Base-by-base conservation (phyloP, 169 alveolate species). In the Theileria parva region DNA sequence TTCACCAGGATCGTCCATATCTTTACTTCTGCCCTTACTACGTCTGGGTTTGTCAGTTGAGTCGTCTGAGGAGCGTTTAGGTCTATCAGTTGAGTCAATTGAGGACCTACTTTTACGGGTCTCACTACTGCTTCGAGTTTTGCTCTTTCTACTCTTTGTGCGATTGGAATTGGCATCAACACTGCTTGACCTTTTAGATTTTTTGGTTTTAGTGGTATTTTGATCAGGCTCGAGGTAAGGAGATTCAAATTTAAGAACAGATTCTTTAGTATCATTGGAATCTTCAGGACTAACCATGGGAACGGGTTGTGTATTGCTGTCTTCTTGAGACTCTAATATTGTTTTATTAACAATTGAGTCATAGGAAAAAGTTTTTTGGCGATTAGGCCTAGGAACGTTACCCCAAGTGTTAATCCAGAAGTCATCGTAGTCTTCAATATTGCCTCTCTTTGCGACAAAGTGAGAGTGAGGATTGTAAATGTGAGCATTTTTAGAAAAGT, bases 401-500 rank as follows among this genome's bases (percentile, higher is more conserved):
- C 71, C 39, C 71, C 71, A 63, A 21, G 71, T 63, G 32, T 63
- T 63, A 15, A 63, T 32, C 71, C 71, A 63, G 34, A 63, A 17
- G 50, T 63, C 39, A 48, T 63, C 71, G 7, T 63, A 63, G 51
- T 21, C 23, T 23, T 63, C 71, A 32, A 63, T 23, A 8, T 63
- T 39, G 2, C 27, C 25, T 19, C 19, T 63, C 71, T 21, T 63
- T 17, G 25, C 23, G 19, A 5, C 13, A 9, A 25, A 7, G 53
- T 44, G 53, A 44, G 19, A 7, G 53, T 44, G 53, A 8, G 53
- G 53, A 44, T 44, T 44, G 53, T 44, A 44, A 7, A 44, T 11
- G 53, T 44, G 53, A 13, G 53, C 15, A 44, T 44, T 44, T 13
- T 44, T 44, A 44, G 12, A 11, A 44, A 44, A 44, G 53, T 44